Evolutionary conservation across 2,329 filamentous ascomycete genomes (phyloP).

Genomic region (Pseudopyricularia javanii): DNA sequence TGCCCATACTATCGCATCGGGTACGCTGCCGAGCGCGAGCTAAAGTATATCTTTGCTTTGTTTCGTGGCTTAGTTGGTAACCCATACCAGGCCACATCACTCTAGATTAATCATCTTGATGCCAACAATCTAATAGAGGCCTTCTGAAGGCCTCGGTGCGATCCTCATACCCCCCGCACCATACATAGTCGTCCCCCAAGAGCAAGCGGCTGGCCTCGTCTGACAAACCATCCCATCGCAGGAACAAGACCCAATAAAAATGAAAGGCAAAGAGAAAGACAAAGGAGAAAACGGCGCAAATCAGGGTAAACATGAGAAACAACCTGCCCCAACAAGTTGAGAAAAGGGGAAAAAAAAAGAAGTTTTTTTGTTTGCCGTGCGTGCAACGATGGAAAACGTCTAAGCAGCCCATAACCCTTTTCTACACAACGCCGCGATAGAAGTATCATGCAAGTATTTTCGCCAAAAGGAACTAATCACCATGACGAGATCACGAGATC

Average conservation of each 20-base stretch:
- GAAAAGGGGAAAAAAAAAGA: background rate
- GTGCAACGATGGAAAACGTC: constrained; percentile 2
- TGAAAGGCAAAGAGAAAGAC: background rate
- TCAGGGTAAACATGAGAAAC: background rate
- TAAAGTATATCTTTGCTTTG: background rate
- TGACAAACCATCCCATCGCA: background rate
- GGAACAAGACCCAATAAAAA: background rate
- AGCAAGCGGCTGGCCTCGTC: background rate
- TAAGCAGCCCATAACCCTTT: constrained; percentile 3
- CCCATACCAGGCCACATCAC: background rate
- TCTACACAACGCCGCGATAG: constrained; percentile 3
- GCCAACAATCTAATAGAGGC: background rate
- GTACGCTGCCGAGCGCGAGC: background rate
- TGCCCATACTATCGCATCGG: background rate
- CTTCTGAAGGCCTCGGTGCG: background rate
- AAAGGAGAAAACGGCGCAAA: background rate
- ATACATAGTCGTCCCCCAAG: too few species aligned
- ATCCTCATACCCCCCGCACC: background rate
- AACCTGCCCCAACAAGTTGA: background rate
- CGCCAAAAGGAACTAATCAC: background rate
- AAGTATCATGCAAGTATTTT: background rate
- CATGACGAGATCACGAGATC: background rate
- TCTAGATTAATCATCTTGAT: background rate
- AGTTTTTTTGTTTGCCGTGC: background rate
- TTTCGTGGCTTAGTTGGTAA: background rate